Conservation (phyloP, 352 stramenopile genomes). For the Phytopythium aichiense region DNA sequence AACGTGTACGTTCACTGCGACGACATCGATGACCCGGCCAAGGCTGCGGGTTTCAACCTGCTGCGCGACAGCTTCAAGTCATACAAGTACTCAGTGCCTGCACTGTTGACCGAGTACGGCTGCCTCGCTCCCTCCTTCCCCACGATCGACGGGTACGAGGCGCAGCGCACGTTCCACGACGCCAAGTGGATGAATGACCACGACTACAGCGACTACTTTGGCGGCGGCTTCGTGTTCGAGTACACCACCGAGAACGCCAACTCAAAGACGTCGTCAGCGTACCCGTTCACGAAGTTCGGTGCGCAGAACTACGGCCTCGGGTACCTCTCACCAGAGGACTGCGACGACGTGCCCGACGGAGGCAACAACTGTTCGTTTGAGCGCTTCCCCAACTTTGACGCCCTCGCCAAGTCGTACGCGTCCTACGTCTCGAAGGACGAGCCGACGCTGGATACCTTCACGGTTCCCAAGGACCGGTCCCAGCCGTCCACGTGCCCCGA, state of each 20-base stretch:
- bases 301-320: slow-evolving; percentile 76
- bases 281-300: slow-evolving; percentile 61
- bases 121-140: slow-evolving; percentile 23
- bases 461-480: slow-evolving; percentile 15
- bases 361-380: slow-evolving; percentile 41
- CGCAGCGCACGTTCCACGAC: slow-evolving; percentile 76
- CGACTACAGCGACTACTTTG: slow-evolving; percentile 53
- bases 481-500: slow-evolving; percentile 16
- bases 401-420: slow-evolving; percentile 38
- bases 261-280: slow-evolving; percentile 44
- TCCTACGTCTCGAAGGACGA: slow-evolving; percentile 29
- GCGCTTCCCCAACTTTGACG: slow-evolving; percentile 64
- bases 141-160: slow-evolving; percentile 56
- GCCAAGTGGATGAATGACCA: slow-evolving; percentile 48
- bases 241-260: slow-evolving; percentile 81
- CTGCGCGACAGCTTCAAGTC: slow-evolving; percentile 52
- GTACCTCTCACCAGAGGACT: slow-evolving; percentile 64
- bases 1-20: slow-evolving; percentile 84
- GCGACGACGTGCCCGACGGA: slow-evolving; percentile 35
- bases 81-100: slow-evolving; percentile 48
- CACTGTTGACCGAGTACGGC: slow-evolving; percentile 28
- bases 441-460: slow-evolving; percentile 23
- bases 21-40: slow-evolving; percentile 30
- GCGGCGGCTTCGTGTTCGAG: slow-evolving; percentile 70
- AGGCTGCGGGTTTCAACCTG: slow-evolving; percentile 53